Conservation (phyloP, 352 stramenopile genomes). For the Globisporangium echinulatum region DNA sequence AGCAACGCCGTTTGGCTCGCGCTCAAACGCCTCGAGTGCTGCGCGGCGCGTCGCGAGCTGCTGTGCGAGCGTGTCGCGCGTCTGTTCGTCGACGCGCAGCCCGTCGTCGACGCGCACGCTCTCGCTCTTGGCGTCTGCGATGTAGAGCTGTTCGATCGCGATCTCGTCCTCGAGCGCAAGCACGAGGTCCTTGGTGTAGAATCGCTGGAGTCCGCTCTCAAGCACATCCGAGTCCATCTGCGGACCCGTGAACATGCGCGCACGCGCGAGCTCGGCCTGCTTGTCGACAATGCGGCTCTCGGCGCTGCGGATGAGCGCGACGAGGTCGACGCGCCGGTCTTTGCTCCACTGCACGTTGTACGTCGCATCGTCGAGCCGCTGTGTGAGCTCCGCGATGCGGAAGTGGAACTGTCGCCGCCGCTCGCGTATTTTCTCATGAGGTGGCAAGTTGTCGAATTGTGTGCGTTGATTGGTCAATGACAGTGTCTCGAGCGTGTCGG, state of each 20-base stretch:
- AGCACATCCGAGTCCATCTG: conserved; percentile 82
- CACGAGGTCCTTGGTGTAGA: conserved; percentile 73
- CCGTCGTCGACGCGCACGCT: conserved; percentile 70
- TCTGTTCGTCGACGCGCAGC: conserved; percentile 48
- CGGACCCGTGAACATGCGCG: conserved; percentile 50
- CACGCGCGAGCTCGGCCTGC: conserved; percentile 66
- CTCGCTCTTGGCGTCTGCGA: conserved; percentile 68
- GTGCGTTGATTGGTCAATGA: neutral
- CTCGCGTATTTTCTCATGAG: conserved; percentile 43
- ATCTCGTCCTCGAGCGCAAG: conserved; percentile 74
- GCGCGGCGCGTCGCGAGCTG: conserved; percentile 35
- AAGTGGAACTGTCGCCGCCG: conserved; percentile 74
- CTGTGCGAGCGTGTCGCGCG: conserved; percentile 18
- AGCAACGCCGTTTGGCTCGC: conserved; percentile 13
- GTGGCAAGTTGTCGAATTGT: conserved; percentile 41
- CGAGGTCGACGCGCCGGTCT: conserved; percentile 57
- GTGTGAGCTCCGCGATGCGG: conserved; percentile 50
- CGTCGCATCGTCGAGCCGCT: conserved; percentile 46
- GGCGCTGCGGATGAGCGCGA: conserved; percentile 56
- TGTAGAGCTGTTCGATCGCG: conserved; percentile 83
- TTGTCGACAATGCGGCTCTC: conserved; percentile 74
- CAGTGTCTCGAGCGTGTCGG: neutral
- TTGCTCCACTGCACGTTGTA: conserved; percentile 81
- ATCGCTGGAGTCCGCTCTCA: conserved; percentile 61
- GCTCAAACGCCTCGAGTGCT: conserved; percentile 45